A percentile compares a stretch with the other conserved stretches of the same genome.
These are phyloP conservation scores for Cercospora sesami DNA, from an alignment of 2,329 filamentous ascomycete species.

Conservation along the genomic window DNA sequence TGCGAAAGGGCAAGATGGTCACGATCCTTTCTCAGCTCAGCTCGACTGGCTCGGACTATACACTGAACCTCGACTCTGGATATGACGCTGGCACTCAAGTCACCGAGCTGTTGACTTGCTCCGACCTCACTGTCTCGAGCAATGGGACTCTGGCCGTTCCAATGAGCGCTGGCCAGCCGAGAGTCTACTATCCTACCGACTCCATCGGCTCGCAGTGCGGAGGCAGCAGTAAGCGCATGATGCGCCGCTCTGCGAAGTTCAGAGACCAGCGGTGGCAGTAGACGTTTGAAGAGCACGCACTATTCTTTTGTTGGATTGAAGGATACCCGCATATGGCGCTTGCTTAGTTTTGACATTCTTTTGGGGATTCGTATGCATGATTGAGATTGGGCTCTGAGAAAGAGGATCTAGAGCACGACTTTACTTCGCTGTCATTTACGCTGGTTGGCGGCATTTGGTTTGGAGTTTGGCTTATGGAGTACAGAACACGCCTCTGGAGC, in stretches of 20 bases:
- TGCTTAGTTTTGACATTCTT: background rate
- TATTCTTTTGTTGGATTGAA: background rate
- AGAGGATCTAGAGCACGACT: background rate
- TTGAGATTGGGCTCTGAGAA: background rate
- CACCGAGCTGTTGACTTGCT: conserved; percentile 45
- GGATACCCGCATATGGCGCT: conserved; percentile 3
- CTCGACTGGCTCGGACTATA: conserved; percentile 29
- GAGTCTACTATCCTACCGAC: conserved; percentile 40
- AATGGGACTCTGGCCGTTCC: conserved; percentile 38
- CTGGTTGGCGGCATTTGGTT: background rate
- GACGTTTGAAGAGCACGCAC: background rate
- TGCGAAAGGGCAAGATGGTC: conserved; percentile 52
- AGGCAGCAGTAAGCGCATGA: background rate
- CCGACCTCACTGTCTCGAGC: conserved; percentile 31
- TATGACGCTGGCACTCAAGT: conserved; percentile 35
- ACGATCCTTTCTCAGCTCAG: conserved; percentile 40
- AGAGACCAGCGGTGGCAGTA: background rate
- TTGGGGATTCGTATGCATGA: background rate
- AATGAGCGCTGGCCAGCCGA: conserved; percentile 41
- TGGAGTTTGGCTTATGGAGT: background rate
- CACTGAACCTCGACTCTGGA: conserved; percentile 33
- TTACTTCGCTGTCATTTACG: background rate
- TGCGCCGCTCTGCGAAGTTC: conserved; percentile 8
- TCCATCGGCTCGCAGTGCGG: conserved; percentile 1
- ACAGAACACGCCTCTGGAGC: background rate